Conservation (phyloP, 306 rosid genomes). For the Cajanus cajan region DNA sequence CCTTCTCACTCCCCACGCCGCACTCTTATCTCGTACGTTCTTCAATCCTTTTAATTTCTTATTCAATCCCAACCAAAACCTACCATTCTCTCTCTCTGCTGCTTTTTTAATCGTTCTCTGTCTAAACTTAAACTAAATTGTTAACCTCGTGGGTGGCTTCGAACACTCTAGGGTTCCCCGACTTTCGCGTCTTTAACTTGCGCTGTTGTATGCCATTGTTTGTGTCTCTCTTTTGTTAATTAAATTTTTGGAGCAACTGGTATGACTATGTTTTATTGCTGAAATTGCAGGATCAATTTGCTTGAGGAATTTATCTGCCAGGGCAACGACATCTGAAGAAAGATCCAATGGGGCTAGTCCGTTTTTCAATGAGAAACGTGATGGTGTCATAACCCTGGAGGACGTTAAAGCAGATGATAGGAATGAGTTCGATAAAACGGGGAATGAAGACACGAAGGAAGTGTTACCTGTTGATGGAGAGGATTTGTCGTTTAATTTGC, state of each 20-base stretch:
- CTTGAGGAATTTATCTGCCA: conserved; percentile 20
- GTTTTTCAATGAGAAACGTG: conserved; percentile 32
- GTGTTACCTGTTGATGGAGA: conserved; percentile 40
- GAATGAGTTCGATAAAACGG: conserved; percentile 19
- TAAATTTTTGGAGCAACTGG: background rate
- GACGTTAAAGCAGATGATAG: conserved; percentile 17
- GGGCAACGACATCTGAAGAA: conserved; percentile 40
- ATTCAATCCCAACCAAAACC: background rate
- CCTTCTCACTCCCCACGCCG: background rate
- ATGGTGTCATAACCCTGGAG: conserved; percentile 16
- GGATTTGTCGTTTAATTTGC: conserved; percentile 32
- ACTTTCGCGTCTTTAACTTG: background rate
- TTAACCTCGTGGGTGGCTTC: background rate
- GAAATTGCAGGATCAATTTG: conserved; percentile 30
- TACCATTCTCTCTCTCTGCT: background rate
- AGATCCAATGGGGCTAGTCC: conserved; percentile 33
- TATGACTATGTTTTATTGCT: background rate
- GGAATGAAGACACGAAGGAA: conserved; percentile 39
- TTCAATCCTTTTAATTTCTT: conserved; percentile 6
- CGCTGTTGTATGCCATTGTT: background rate
- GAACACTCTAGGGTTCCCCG: background rate
- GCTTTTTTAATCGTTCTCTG: background rate
- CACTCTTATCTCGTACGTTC: conserved; percentile 37
- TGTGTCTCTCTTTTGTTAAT: background rate
- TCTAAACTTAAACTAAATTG: background rate